Evolutionary conservation across 2,329 filamentous ascomycete genomes (phyloP), one percentile per base, ranked within the genome.

Genomic region (Pseudovirgaria hyperparasitica): DNA sequence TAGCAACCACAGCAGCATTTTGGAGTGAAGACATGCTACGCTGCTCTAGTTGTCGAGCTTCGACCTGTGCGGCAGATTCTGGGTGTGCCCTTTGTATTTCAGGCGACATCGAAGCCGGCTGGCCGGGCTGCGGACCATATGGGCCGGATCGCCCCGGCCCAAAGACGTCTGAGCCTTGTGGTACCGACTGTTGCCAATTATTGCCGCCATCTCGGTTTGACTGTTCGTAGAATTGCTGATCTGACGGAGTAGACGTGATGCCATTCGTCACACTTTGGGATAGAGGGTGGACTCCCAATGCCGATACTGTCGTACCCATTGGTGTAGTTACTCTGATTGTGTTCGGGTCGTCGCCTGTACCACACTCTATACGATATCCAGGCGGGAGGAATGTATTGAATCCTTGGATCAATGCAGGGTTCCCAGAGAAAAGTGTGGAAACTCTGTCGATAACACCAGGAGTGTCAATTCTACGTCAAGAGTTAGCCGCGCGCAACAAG

Each of bases 371-470:
- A 32, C 90, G 72, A 51, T 98, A 98, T 3, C 90, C 86, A 0
- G 86, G 86, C 4, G 90, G 90, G 6, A 98, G 62, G 50, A 98
- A 98, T 0, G 90, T 98, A 49, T 98, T 98, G 54, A 98, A 98
- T 0, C 90, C 90, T 54, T 96, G 87, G 25, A 98, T 96, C 15
- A 92, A 67, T 48, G 82, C 90, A 3, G 90, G 90, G 45, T 98
- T 87, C 3, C 90, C 90, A 13, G 87, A 86, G 49, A 98, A 98
- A 2, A 98, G 71, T 27, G 85, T 84, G 2, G 90, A 96, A 16
- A 98, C 90, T 25, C 90, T 76, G 45, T 92, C 92, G 41, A 98
- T 98, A 3, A 98, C 90, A 2, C 90, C 90, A 0, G 90, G 90
- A 0, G 90, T 98, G 50, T 98, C 90, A 43, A 98, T 98, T 4